Percentiles rank a stretch among this genome's conserved stretches.
Evolutionary conservation across 257 asterid species (phyloP).

Genomic region (Linaria vulgaris): DNA sequence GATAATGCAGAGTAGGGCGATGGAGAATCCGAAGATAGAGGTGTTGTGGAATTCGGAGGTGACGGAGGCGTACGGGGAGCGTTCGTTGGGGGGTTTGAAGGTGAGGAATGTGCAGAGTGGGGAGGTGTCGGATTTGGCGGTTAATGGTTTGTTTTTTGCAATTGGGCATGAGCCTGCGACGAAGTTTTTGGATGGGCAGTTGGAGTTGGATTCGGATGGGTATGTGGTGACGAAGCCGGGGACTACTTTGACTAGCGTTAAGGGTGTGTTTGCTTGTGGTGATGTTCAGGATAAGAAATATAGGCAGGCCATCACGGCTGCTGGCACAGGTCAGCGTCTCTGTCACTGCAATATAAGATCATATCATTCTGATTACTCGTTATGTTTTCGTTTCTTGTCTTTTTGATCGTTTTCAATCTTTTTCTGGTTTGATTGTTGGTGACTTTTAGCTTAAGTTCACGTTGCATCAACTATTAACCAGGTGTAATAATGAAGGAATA

Average conservation of each 20-base stretch:
- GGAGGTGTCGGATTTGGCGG: constrained; percentile 59
- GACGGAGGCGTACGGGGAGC: constrained; percentile 78
- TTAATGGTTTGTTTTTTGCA: constrained; percentile 80
- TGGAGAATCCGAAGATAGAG: constrained; percentile 62
- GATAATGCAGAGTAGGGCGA: constrained; percentile 80
- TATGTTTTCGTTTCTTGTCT: no score
- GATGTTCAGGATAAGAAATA: constrained; percentile 98
- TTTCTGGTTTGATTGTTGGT: no score
- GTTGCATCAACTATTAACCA: neutral
- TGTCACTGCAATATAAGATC: constrained; percentile 25
- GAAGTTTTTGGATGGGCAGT: constrained; percentile 77
- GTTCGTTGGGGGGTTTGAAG: constrained; percentile 66
- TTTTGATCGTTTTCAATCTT: neutral
- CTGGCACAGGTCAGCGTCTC: constrained; percentile 98
- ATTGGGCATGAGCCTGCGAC: constrained; percentile 97
- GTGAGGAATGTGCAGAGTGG: constrained; percentile 67
- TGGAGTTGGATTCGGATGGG: constrained; percentile 88
- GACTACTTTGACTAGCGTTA: constrained; percentile 71
- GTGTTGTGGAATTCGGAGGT: constrained; percentile 76
- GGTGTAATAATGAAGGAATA: neutral
- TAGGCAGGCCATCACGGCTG: constrained; percentile 95
- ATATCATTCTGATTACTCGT: neutral
- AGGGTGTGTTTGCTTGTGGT: constrained; percentile 95
- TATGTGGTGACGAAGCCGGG: constrained; percentile 79
- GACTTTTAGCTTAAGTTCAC: no score